These are phyloP conservation scores for Penicillium capsulatum DNA, from an alignment of 2,329 filamentous ascomycete species.

Conservation along the genomic window DNA sequence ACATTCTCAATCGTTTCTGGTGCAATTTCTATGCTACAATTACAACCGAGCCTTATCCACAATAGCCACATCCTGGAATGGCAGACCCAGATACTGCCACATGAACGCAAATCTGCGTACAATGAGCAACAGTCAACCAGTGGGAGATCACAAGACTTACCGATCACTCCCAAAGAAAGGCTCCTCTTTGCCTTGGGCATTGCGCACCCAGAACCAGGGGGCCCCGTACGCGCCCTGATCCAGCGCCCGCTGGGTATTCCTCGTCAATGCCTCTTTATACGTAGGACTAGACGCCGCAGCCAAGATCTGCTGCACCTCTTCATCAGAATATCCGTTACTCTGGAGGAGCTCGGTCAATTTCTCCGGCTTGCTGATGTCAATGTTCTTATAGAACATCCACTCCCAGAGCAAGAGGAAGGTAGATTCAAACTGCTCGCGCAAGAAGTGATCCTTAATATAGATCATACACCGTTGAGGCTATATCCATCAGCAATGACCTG, in stretches of 20 bases:
- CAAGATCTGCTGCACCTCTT: constrained; percentile 56
- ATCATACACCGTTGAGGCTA: constrained; percentile 63
- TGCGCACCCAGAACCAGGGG: constrained; percentile 68
- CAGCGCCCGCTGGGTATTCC: constrained; percentile 58
- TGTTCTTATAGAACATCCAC: constrained; percentile 59
- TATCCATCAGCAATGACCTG: no score
- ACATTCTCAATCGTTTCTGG: no score
- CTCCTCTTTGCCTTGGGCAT: constrained; percentile 53
- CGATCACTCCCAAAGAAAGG: constrained; percentile 77
- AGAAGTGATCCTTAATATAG: constrained; percentile 59
- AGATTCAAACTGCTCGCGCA: constrained; percentile 49
- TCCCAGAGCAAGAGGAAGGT: constrained; percentile 55
- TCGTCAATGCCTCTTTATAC: constrained; percentile 53
- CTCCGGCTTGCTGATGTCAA: constrained; percentile 57
- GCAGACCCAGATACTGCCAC: constrained; percentile 61
- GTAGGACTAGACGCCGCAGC: constrained; percentile 48
- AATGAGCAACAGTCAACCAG: constrained; percentile 1
- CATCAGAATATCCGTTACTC: constrained; percentile 18
- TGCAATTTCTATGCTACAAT: neutral
- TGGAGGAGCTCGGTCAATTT: constrained; percentile 46
- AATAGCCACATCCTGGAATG: constrained; percentile 29
- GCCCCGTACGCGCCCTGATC: constrained; percentile 68
- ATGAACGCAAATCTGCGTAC: constrained; percentile 48
- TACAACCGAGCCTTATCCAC: constrained; percentile 18
- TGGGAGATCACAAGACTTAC: constrained; percentile 32